Evolutionary conservation across 805 yeast species (phyloP), one percentile per base, ranked within the genome.

Genomic region (Wickerhamiella vanderwaltii): DNA sequence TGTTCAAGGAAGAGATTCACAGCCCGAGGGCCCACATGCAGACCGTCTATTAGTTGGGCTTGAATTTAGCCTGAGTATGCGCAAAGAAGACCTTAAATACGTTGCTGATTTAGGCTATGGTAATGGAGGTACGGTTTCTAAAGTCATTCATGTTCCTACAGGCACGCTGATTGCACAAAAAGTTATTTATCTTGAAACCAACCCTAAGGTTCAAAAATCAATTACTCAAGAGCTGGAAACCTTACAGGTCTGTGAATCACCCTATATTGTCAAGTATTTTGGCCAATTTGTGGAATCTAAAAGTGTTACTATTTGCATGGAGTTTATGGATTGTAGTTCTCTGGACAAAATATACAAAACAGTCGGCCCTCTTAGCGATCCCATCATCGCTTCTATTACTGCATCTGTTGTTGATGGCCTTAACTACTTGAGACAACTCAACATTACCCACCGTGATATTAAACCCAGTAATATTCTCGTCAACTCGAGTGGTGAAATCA

Each of bases 371-470:
- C 66, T 82, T 28, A 79, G 82, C 2, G 80, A 79, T 47, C 63
- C 66, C 39, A 77, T 84, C 41, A 65, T 88, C 18, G 77, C 79
- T 38, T 80, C 79, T 52, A 73, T 87, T 20, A 75, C 91, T 7
- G 77, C 64, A 47, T 75, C 84, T 6, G 87, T 91, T 1, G 64
- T 87, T 9, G 73, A 77, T 20, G 97, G 97, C 0, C 67, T 88
- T 44, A 72, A 74, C 26, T 91, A 87, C 55, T 65, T 88, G 19
- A 88, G 91, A 60, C 73, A 79, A 16, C 70, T 75, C 19, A 94
- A 87, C 57, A 88, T 91, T 55, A 83, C 91, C 44, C 99, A 91
- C 58, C 68, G 99, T 48, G 99, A 91, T 58, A 86, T 91, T 51
- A 91, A 91, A 58, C 98, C 98, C 0, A 81, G 93, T 5, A 91